Percentiles rank a stretch among this genome's conserved stretches.
Evolutionary conservation across 164 flowering plant species (phyloP).

Genomic region (Liquidambar formosana): DNA sequence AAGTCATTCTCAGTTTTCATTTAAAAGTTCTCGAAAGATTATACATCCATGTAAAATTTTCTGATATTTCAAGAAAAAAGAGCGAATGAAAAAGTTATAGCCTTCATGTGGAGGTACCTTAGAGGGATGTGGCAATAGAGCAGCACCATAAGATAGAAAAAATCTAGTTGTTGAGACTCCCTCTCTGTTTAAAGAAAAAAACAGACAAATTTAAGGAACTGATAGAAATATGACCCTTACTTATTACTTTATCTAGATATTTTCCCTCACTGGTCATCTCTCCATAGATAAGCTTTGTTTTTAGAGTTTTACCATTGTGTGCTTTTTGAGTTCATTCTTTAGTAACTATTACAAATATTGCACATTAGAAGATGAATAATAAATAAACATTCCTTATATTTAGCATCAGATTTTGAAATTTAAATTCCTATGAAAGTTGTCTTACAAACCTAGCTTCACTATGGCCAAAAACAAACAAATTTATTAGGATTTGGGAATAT

Average conservation of each 20-base stretch:
- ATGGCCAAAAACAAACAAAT: too few species aligned
- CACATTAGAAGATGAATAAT: too few species aligned
- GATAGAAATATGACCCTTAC: neutral
- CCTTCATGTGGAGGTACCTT: slow-evolving; percentile 41
- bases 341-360: too few species aligned
- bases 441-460: too few species aligned
- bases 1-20: neutral
- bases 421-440: too few species aligned
- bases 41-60: neutral
- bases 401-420: too few species aligned
- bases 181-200: slow-evolving; percentile 32
- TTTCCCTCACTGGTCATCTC: neutral
- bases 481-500: too few species aligned
- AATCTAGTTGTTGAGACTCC: slow-evolving; percentile 21
- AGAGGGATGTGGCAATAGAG: slow-evolving; percentile 53
- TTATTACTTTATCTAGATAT: neutral
- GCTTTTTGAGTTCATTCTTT: too few species aligned
- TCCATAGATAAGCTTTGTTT: too few species aligned
- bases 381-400: too few species aligned
- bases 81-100: neutral
- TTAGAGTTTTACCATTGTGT: too few species aligned
- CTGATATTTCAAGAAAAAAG: neutral
- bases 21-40: neutral
- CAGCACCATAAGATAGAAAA: slow-evolving; percentile 51
- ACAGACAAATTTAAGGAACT: neutral